Percentiles rank a stretch among this genome's conserved stretches.
phyloP scores from a whole-genome alignment of 176 grass and related monocot species.

The Dendrocalamus sinicus region DNA sequence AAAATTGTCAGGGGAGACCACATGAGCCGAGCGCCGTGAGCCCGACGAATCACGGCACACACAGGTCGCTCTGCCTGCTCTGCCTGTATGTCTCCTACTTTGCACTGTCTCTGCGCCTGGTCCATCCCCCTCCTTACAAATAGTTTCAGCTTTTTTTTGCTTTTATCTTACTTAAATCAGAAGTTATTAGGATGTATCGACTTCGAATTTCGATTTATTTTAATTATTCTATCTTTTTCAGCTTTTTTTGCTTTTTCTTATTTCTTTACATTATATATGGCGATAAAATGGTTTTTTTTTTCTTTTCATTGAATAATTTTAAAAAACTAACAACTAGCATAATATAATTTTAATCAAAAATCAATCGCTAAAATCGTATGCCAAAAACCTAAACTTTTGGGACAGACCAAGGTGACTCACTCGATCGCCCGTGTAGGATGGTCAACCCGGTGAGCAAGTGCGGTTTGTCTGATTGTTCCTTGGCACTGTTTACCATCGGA shows the following conservation, averaged over 20 bases:
- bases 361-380: rapidly evolving
- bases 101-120: neutral
- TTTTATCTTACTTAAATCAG: too few species aligned
- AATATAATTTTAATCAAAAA: too few species aligned
- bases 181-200: too few species aligned
- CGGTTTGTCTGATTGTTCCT: constrained; percentile 29
- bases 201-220: too few species aligned
- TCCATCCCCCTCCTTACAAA: neutral
- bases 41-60: constrained; percentile 12
- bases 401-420: neutral
- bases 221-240: too few species aligned
- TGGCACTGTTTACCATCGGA: neutral
- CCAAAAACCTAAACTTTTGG: too few species aligned
- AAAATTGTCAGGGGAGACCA: neutral
- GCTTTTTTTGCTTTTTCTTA: too few species aligned
- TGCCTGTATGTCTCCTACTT: constrained; percentile 13
- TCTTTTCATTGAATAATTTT: too few species aligned
- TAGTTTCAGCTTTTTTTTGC: neutral
- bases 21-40: constrained; percentile 12
- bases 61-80: neutral
- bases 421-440: neutral
- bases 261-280: too few species aligned
- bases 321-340: too few species aligned
- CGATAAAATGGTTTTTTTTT: too few species aligned
- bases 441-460: constrained; percentile 22